These are phyloP conservation scores for Rhizophagus sp. DNA, from an alignment of 192 early-diverging fungal genomes.

Conservation along the genomic window DNA sequence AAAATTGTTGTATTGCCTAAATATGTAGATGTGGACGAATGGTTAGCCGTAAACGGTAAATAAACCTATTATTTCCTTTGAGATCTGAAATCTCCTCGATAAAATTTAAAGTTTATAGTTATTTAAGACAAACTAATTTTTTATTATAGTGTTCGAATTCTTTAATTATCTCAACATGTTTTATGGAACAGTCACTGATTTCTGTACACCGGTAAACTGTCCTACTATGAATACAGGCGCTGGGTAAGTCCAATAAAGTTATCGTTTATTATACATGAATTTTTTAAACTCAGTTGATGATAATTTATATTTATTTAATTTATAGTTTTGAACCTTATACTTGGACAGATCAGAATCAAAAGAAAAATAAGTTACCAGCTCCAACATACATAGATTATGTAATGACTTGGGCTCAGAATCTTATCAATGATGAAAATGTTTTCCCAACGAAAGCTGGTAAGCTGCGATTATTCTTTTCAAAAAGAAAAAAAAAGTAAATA, in stretches of 20 bases:
- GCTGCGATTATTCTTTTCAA: neutral
- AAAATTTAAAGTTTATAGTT: neutral
- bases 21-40: conserved; percentile 92
- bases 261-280: neutral
- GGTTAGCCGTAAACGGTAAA: conserved; percentile 82
- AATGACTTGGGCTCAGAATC: conserved; percentile 81
- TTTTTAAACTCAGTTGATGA: neutral
- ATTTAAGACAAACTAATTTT: neutral
- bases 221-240: conserved; percentile 85
- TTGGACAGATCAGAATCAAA: conserved; percentile 86
- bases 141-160: conserved; percentile 77
- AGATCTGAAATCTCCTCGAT: too few species aligned
- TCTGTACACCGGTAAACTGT: conserved; percentile 81
- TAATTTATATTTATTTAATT: neutral
- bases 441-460: conserved; percentile 93
- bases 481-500: neutral
- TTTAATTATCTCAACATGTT: conserved; percentile 91
- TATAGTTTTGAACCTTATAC: conserved; percentile 34
- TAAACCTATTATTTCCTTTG: neutral
- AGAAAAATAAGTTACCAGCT: conserved; percentile 83
- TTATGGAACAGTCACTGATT: conserved; percentile 85
- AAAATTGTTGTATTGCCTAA: conserved; percentile 87
- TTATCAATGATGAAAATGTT: conserved; percentile 84
- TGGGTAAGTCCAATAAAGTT: conserved; percentile 43
- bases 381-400: conserved; percentile 96